Conservation (phyloP, 225 moss, liverwort and hornwort genomes). For the Takakia lepidozioides region DNA sequence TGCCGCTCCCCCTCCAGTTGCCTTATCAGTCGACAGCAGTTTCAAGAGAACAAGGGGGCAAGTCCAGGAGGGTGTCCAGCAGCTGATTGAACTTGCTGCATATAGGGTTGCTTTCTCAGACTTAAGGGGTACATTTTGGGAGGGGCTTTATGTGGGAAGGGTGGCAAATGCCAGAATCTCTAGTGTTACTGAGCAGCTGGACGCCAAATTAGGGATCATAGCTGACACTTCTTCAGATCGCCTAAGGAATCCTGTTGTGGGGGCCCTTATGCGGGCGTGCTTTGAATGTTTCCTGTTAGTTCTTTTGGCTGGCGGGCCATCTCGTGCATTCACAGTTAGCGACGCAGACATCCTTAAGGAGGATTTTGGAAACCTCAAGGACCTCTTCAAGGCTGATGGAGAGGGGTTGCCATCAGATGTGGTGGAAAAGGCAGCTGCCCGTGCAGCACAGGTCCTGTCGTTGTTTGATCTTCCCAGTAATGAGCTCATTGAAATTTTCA, state of each 20-base stretch:
- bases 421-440: constrained; percentile 51
- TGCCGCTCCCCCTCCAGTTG: constrained; percentile 12
- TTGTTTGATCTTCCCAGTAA: constrained; percentile 64
- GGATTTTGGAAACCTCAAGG: constrained; percentile 71
- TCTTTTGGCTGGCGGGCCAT: constrained; percentile 86
- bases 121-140: constrained; percentile 57
- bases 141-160: constrained; percentile 77
- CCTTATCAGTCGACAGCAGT: constrained; percentile 20
- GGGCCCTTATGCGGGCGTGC: constrained; percentile 81
- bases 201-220: constrained; percentile 57
- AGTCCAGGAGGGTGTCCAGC: constrained; percentile 39
- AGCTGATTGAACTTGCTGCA: constrained; percentile 61
- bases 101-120: constrained; percentile 73
- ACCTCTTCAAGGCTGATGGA: constrained; percentile 86
- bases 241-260: constrained; percentile 64
- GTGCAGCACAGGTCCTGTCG: constrained; percentile 53
- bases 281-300: constrained; percentile 84
- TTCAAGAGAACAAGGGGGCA: constrained; percentile 33
- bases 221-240: constrained; percentile 51
- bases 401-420: constrained; percentile 70
- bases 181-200: constrained; percentile 55
- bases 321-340: constrained; percentile 47
- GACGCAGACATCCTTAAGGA: constrained; percentile 74
- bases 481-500: constrained; percentile 56
- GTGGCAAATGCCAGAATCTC: constrained; percentile 54